phyloP scores from a whole-genome alignment of 2,329 filamentous ascomycete species.

The Fusarium scirpi region DNA sequence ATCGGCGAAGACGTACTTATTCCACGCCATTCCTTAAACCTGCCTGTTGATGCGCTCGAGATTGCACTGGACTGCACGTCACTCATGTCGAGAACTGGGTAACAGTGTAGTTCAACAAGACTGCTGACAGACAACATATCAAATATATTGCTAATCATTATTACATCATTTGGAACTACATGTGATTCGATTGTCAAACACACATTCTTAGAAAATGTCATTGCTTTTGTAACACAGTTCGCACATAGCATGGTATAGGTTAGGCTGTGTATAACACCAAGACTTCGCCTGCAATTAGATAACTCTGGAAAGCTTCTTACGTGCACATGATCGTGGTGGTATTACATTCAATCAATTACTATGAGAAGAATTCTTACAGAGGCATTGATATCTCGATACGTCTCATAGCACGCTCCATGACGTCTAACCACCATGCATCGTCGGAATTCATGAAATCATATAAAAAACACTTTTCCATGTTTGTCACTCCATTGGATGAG shows the following conservation, averaged over 20 bases:
- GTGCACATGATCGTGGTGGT: neutral
- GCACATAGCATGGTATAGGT: neutral
- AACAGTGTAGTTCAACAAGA: neutral
- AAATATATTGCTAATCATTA: neutral
- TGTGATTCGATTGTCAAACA: neutral
- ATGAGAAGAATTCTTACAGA: neutral
- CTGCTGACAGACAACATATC: neutral
- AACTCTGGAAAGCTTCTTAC: neutral
- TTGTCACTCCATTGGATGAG: too few relatives aligned
- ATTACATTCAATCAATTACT: rapidly evolving
- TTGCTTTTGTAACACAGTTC: neutral
- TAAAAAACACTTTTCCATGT: too few relatives aligned
- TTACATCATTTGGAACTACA: neutral
- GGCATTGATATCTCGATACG: neutral
- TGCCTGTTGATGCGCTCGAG: neutral
- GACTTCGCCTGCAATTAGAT: neutral
- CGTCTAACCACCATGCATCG: neutral
- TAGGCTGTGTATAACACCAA: neutral
- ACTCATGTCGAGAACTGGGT: neutral
- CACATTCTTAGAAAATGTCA: neutral
- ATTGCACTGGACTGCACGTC: neutral
- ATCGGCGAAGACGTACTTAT: neutral
- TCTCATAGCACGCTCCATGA: neutral
- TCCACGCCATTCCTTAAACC: neutral
- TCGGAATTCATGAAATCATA: neutral